Evolutionary conservation across 768 basidiomycete species (phyloP).

Genomic region (Tephrocybe sp.): DNA sequence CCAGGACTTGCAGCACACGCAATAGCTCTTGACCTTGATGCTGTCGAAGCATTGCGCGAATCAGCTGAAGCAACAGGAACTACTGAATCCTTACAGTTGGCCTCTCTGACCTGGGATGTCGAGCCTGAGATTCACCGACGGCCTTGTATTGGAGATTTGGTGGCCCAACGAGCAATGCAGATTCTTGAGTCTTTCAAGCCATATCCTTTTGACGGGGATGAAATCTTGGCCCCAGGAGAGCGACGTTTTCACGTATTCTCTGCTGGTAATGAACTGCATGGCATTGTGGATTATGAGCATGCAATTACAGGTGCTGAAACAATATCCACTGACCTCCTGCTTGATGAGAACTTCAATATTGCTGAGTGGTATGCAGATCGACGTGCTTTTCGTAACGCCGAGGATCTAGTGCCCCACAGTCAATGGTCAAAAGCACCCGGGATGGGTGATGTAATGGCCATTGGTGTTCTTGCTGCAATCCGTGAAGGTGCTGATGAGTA

Average conservation of each 20-base stretch:
- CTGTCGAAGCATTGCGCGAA: neutral
- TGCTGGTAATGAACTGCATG: neutral
- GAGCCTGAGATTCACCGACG: neutral
- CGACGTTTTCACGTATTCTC: neutral
- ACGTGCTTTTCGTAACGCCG: neutral
- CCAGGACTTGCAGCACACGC: neutral
- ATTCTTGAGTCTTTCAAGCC: neutral
- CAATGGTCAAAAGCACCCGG: neutral
- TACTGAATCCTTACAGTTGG: neutral
- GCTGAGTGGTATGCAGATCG: neutral
- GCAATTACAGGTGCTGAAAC: neutral
- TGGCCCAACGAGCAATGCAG: neutral
- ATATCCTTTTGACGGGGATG: neutral
- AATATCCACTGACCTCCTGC: neutral
- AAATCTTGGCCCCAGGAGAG: neutral
- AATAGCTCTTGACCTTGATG: neutral
- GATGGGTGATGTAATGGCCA: neutral
- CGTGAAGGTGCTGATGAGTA: neutral
- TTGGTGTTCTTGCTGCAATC: neutral
- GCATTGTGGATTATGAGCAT: neutral
- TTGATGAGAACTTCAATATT: neutral
- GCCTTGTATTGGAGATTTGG: neutral
- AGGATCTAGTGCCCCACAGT: neutral
- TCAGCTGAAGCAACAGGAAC: neutral
- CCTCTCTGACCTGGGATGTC: neutral